Evolutionary conservation across 2,329 filamentous ascomycete genomes (phyloP).

Genomic region (Fusarium secorum): DNA sequence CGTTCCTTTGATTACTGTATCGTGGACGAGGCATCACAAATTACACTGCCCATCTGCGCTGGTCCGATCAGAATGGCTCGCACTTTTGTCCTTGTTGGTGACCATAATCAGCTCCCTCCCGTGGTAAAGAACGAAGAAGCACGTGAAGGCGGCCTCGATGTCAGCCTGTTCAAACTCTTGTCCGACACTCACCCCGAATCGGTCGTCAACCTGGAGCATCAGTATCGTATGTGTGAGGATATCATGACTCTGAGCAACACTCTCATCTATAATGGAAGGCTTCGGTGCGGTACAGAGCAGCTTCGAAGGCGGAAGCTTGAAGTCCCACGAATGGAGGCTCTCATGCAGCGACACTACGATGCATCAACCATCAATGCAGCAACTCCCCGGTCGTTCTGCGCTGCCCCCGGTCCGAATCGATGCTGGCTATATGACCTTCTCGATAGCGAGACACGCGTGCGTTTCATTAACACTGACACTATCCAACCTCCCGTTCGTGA

Average conservation of each 20-base stretch:
- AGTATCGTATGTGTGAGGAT: conserved; percentile 98
- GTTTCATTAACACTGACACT: conserved; percentile 88
- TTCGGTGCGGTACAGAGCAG: conserved; percentile 85
- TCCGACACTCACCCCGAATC: conserved; percentile 88
- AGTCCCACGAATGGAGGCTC: conserved; percentile 70
- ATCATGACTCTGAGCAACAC: conserved; percentile 94
- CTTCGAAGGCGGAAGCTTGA: conserved; percentile 74
- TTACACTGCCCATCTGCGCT: conserved; percentile 92
- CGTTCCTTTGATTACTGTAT: conserved; percentile 98
- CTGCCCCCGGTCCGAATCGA: conserved; percentile 53
- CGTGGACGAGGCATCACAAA: conserved; percentile 96
- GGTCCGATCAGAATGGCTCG: conserved; percentile 92
- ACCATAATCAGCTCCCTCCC: conserved; percentile 95
- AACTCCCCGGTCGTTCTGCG: conserved; percentile 63
- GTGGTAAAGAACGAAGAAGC: conserved; percentile 93
- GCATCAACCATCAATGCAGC: conserved; percentile 52
- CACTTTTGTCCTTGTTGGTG: conserved; percentile 93
- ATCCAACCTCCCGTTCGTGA: conserved; percentile 72
- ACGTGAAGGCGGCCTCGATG: conserved; percentile 83
- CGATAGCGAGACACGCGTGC: conserved; percentile 74
- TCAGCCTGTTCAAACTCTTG: conserved; percentile 92
- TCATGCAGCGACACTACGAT: conserved; percentile 68
- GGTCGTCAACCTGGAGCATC: conserved; percentile 91
- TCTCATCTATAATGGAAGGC: conserved; percentile 87
- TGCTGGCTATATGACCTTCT: conserved; percentile 85